Percentiles rank a stretch among this genome's conserved stretches.
These are phyloP conservation scores for Linum tenue DNA, from an alignment of 345 rosid species.

Conservation along the genomic window DNA sequence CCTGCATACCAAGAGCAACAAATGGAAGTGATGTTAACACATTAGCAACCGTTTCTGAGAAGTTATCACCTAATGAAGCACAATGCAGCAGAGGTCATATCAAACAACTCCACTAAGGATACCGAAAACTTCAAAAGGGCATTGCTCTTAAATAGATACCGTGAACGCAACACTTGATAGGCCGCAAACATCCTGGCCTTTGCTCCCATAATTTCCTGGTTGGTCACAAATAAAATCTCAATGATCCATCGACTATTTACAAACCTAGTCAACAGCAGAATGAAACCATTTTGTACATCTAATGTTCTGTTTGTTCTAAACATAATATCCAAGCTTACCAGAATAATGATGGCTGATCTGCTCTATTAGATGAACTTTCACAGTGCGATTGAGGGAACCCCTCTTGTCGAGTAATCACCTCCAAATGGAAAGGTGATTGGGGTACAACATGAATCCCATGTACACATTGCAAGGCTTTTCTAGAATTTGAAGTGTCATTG, in stretches of 20 bases:
- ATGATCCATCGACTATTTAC: background rate
- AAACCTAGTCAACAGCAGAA: background rate
- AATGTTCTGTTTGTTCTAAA: background rate
- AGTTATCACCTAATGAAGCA: conserved; percentile 50
- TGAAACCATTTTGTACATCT: background rate
- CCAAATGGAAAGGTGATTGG: conserved; percentile 54
- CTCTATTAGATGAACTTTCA: conserved; percentile 30
- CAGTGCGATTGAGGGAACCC: conserved; percentile 31
- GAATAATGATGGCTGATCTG: conserved; percentile 43
- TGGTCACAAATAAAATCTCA: conserved; percentile 13
- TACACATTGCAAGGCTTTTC: conserved; percentile 61
- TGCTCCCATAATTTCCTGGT: conserved; percentile 84
- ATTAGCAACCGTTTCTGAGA: conserved; percentile 65
- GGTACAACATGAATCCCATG: conserved; percentile 67
- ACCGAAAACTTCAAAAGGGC: conserved; percentile 1
- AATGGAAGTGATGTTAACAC: conserved; percentile 92
- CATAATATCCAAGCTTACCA: conserved; percentile 35
- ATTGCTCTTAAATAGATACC: conserved; percentile 33
- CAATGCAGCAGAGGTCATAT: conserved; percentile 3
- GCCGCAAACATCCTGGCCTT: conserved; percentile 85
- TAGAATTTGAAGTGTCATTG: conserved; percentile 27
- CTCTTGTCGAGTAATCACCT: conserved; percentile 38
- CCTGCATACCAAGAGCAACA: conserved; percentile 69
- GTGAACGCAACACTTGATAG: conserved; percentile 43
- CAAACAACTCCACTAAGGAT: background rate